Evolutionary conservation across 2,329 filamentous ascomycete genomes (phyloP).

Genomic region (Alternaria tenuissima): DNA sequence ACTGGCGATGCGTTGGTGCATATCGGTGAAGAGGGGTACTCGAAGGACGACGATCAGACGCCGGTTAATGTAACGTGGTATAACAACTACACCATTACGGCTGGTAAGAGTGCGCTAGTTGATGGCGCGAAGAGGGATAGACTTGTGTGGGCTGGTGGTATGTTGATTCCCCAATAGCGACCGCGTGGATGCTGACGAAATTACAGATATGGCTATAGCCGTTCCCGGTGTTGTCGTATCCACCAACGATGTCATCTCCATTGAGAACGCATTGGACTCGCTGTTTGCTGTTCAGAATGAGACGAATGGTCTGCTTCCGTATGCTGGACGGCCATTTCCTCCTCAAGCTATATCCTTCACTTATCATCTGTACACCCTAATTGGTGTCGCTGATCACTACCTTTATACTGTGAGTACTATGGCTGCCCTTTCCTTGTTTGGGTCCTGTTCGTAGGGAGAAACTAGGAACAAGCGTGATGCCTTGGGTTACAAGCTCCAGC

Average conservation of each 20-base stretch:
- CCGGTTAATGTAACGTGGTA: slow-evolving; percentile 51
- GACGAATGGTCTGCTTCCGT: slow-evolving; percentile 58
- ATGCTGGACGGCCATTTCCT: slow-evolving; percentile 58
- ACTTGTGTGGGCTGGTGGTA: slow-evolving; percentile 65
- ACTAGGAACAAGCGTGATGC: too few species aligned
- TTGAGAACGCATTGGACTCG: slow-evolving; percentile 60
- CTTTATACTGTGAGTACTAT: slow-evolving; percentile 47
- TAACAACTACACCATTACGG: slow-evolving; percentile 53
- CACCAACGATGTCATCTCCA: slow-evolving; percentile 61
- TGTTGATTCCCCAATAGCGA: neutral
- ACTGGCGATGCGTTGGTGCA: slow-evolving; percentile 50
- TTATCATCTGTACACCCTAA: slow-evolving; percentile 63
- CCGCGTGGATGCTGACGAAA: neutral
- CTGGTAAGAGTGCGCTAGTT: slow-evolving; percentile 49
- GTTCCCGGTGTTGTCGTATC: slow-evolving; percentile 63
- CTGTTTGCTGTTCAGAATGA: slow-evolving; percentile 57
- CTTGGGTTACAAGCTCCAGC: too few species aligned
- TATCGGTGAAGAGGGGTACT: slow-evolving; percentile 35
- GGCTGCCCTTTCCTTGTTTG: too few species aligned
- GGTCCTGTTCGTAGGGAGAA: accelerated
- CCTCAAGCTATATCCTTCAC: slow-evolving; percentile 57
- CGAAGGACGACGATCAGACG: slow-evolving; percentile 34
- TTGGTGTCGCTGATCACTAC: slow-evolving; percentile 57
- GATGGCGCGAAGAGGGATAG: slow-evolving; percentile 69
- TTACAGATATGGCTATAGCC: slow-evolving; percentile 64